Base-by-base conservation (phyloP, 495 filamentous ascomycete genomes). In the Saxophila tyrrhenica region DNA sequence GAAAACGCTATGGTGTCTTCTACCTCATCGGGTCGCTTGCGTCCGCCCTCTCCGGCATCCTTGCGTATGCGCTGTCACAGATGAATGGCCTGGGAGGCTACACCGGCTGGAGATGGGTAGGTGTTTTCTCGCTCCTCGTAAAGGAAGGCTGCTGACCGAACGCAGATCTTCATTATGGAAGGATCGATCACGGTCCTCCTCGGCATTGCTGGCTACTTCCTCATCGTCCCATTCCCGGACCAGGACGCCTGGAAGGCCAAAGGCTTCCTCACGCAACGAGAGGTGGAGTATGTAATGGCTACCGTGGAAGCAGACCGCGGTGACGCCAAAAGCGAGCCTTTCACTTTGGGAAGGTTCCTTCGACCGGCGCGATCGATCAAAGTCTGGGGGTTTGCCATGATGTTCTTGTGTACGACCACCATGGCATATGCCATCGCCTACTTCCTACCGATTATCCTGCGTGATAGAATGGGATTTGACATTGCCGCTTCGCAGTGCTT, bases 401-500 rank as follows among this genome's bases (percentile, higher is more conserved):
- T 80, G 53, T 81, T 79, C 69, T 76, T 78, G 65, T 76, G 70
- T 63, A 70, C 72, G 21, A 80, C 79, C 3, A 82, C 79, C 19
- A 71, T 78, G 55, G 72, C 77, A 21, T 83, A 84, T 61, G 75
- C 80, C 13, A 78, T 84, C 39, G 78, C 80, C 38, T 84, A 82
- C 69, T 85, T 84, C 69, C 66, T 85, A 13, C 82, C 82, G 22
- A 75, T 83, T 60, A 84, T 85, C 62, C 75, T 85, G 11, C 55
- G 62, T 3, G 60, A 64, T 1, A 75, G 75, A 48, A 77, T 86
- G 74, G 74, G 75, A 25, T 86, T 81, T 69, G 65, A 56, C 58
- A 66, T 78, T 35, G 80, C 67, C 13, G 65, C 64, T n/a, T 58
- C 81, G 0, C 80, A 84, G 67, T 85, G 81, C 62, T 72, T 86